Percentiles rank a stretch among this genome's conserved stretches.
Evolutionary conservation across 805 yeast genomes (phyloP).

Genomic region (Saccharomycopsis fodiens): DNA sequence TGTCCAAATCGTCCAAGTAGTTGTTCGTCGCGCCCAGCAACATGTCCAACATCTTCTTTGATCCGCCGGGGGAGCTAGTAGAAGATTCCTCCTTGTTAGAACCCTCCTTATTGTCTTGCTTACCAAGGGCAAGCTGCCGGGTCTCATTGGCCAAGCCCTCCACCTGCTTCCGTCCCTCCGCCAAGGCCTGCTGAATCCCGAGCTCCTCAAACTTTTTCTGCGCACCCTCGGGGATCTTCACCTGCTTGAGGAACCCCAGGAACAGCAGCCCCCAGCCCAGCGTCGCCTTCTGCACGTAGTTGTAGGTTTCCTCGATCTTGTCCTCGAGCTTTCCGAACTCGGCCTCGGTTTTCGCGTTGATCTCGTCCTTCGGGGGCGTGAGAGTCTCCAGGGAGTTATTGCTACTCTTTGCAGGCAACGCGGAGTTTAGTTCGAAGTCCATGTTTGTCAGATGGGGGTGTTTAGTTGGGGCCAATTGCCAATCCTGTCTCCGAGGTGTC

Average conservation of each 20-base stretch:
- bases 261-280: constrained; percentile 29
- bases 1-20: constrained; percentile 64
- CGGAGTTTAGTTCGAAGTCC: constrained; percentile 17
- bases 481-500: too few species aligned
- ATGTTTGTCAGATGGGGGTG: constrained; percentile 5
- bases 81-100: constrained; percentile 22
- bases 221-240: constrained; percentile 31
- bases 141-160: constrained; percentile 20
- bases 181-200: constrained; percentile 8
- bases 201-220: constrained; percentile 22
- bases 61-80: neutral
- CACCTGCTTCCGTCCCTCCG: constrained; percentile 14
- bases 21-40: constrained; percentile 42
- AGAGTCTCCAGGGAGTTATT: constrained; percentile 17
- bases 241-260: constrained; percentile 30
- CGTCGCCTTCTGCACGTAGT: constrained; percentile 36
- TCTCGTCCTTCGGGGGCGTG: constrained; percentile 6
- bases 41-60: constrained; percentile 27
- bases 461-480: too few species aligned
- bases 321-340: constrained; percentile 44
- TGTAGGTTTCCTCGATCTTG: constrained; percentile 45
- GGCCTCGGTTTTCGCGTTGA: constrained; percentile 44
- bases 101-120: constrained; percentile 21
- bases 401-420: constrained; percentile 4
- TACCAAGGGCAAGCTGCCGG: neutral